Evolutionary conservation across 352 stramenopile genomes (phyloP).

Genomic region (Elongisporangium undulatum): DNA sequence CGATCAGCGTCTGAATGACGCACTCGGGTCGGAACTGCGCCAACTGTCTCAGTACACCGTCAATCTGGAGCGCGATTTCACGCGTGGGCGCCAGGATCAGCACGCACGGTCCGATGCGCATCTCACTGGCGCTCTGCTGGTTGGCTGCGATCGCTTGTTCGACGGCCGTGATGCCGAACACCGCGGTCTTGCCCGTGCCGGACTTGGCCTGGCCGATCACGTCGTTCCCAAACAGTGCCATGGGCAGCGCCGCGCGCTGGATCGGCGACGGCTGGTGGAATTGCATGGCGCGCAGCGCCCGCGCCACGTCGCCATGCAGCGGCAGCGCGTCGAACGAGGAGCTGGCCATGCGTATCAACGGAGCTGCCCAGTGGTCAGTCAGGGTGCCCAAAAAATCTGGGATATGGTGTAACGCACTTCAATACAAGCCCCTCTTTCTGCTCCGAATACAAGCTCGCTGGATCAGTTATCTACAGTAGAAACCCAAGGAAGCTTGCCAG

Average conservation of each 20-base stretch:
- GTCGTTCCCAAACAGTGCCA: constrained; percentile 78
- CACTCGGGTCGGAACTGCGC: constrained; percentile 29
- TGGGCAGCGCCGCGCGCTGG: constrained; percentile 57
- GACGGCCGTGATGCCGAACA: constrained; percentile 63
- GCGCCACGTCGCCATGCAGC: constrained; percentile 44
- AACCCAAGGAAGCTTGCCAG: neutral
- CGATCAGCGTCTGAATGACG: constrained; percentile 50
- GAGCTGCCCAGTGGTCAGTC: neutral
- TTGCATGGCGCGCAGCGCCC: constrained; percentile 40
- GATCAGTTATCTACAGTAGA: neutral
- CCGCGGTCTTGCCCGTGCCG: constrained; percentile 77
- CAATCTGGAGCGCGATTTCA: constrained; percentile 78
- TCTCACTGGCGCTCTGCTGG: neutral
- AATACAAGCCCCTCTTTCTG: neutral
- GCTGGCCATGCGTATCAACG: neutral
- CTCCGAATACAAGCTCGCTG: no score
- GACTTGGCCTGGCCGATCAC: constrained; percentile 82
- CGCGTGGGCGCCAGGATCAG: constrained; percentile 73
- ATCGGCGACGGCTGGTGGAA: constrained; percentile 66
- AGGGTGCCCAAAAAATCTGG: neutral
- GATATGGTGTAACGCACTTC: neutral
- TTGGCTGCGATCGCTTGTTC: constrained; percentile 48
- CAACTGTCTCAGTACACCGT: constrained; percentile 55
- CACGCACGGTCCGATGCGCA: constrained; percentile 18
- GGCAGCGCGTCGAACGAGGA: constrained; percentile 52